A percentile compares a stretch with the other conserved stretches of the same genome.
phyloP scores from a whole-genome alignment of 2,329 filamentous ascomycete species.

The Exophiala sp. region DNA sequence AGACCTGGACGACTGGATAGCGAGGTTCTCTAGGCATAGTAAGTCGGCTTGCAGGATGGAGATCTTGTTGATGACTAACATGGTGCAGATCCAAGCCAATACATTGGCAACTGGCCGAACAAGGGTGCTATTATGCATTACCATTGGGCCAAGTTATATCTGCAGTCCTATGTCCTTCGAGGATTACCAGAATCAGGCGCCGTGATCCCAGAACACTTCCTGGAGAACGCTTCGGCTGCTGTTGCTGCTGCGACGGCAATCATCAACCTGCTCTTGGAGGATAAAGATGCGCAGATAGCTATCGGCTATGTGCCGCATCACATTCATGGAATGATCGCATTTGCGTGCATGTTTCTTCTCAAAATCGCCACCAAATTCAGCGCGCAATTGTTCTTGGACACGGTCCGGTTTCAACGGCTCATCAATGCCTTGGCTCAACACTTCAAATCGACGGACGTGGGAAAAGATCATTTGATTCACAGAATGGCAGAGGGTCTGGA shows the following conservation, averaged over 20 bases:
- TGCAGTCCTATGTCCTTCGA: conserved; percentile 50
- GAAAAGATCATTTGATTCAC: conserved; percentile 34
- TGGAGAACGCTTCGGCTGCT: conserved; percentile 43
- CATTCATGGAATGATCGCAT: conserved; percentile 48
- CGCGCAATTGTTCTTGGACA: conserved; percentile 34
- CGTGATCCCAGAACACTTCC: conserved; percentile 34
- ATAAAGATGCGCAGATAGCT: conserved; percentile 42
- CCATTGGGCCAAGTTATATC: conserved; percentile 50
- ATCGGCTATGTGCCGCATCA: conserved; percentile 45
- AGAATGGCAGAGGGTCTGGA: conserved; percentile 33
- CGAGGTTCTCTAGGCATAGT: conserved; percentile 28
- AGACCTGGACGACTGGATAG: conserved; percentile 39
- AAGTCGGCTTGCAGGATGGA: conserved; percentile 3
- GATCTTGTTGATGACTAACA: conserved; percentile 6
- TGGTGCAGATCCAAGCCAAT: conserved; percentile 41
- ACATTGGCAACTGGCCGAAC: conserved; percentile 49
- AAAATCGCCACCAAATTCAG: conserved; percentile 44
- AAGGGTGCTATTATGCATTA: conserved; percentile 51
- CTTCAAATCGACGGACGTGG: conserved; percentile 30
- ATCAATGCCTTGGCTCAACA: conserved; percentile 32
- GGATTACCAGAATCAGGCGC: conserved; percentile 44
- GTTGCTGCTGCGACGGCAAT: conserved; percentile 43
- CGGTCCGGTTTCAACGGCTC: conserved; percentile 27
- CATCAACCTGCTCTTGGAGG: conserved; percentile 41
- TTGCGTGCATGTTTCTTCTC: conserved; percentile 45